Evolutionary conservation across 768 basidiomycete genomes (phyloP).

Genomic region (Lepiota brunneoincarnata): DNA sequence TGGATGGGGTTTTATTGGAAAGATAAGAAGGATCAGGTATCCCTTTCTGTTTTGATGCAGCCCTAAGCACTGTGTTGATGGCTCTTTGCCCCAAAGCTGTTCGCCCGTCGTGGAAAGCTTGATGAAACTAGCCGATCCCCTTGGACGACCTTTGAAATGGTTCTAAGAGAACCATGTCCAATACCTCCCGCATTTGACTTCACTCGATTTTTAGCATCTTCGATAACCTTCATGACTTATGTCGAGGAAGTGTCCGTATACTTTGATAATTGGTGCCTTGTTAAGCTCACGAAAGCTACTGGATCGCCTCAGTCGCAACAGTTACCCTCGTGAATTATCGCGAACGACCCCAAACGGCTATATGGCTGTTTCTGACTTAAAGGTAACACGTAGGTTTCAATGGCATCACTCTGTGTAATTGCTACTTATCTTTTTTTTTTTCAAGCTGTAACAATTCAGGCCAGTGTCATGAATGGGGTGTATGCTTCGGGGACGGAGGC

Average conservation of each 20-base stretch:
- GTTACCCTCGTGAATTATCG: conserved; percentile 56
- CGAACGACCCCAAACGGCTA: conserved; percentile 51
- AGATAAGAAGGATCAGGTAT: conserved; percentile 83
- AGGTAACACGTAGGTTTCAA: conserved; percentile 51
- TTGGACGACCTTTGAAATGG: conserved; percentile 94
- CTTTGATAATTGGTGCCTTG: conserved; percentile 75
- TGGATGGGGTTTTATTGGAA: conserved; percentile 99
- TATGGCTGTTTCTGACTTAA: conserved; percentile 70
- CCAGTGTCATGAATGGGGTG: conserved; percentile 79
- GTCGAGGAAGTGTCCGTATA: conserved; percentile 76
- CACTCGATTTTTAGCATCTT: conserved; percentile 84
- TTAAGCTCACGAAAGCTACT: conserved; percentile 59
- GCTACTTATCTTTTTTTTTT: conserved; percentile 3
- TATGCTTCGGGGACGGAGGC: conserved; percentile 60
- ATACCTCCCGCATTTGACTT: conserved; percentile 86
- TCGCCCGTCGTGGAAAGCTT: conserved; percentile 74
- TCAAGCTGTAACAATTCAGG: conserved; percentile 72
- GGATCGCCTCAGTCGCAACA: conserved; percentile 49
- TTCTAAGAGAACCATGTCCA: conserved; percentile 73
- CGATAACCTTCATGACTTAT: conserved; percentile 89
- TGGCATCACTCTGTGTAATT: neutral
- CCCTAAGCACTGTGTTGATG: conserved; percentile 3
- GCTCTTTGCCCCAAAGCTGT: conserved; percentile 46
- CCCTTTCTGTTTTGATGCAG: conserved; percentile 1
- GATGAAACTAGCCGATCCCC: conserved; percentile 32